Conservation (phyloP, 371 early-diverging fungal genomes). For the Cokeromyces recurvatus region DNA sequence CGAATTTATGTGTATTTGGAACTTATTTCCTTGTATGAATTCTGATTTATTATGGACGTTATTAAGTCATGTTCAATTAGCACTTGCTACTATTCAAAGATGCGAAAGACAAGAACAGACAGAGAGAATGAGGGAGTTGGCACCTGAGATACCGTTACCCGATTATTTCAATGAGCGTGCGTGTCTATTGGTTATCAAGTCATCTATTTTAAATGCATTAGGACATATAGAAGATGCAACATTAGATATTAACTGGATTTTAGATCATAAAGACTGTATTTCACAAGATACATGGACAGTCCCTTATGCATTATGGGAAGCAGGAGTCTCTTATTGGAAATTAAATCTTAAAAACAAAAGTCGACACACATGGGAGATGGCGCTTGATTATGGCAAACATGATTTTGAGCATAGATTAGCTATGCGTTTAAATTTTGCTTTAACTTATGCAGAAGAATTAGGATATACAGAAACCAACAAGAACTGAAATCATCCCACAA, state of each 20-base stretch:
- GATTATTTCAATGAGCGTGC: conserved; percentile 41
- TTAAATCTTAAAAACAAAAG: conserved; percentile 23
- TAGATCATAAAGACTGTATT: conserved; percentile 46
- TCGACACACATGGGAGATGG: conserved; percentile 37
- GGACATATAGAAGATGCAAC: conserved; percentile 19
- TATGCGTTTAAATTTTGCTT: conserved; percentile 33
- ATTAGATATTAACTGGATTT: conserved; percentile 49
- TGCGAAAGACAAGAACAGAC: conserved; percentile 34
- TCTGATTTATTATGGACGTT: conserved; percentile 24
- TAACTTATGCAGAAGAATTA: conserved; percentile 24
- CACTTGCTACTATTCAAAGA: conserved; percentile 24
- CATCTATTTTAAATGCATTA: conserved; percentile 30
- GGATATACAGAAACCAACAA: too few species aligned
- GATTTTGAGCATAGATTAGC: conserved; percentile 43
- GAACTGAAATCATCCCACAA: too few species aligned
- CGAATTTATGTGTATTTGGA: conserved; percentile 59
- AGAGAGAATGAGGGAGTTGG: conserved; percentile 33
- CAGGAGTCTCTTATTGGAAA: conserved; percentile 36
- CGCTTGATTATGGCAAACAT: conserved; percentile 30
- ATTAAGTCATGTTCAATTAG: conserved; percentile 23
- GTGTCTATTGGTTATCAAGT: conserved; percentile 29
- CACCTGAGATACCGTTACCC: conserved; percentile 31
- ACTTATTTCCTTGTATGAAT: conserved; percentile 44
- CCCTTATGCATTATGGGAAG: conserved; percentile 58
- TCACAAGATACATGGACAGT: conserved; percentile 50